Conservation (phyloP, 2,329 filamentous ascomycete species). For the Rosellinia necatrix region DNA sequence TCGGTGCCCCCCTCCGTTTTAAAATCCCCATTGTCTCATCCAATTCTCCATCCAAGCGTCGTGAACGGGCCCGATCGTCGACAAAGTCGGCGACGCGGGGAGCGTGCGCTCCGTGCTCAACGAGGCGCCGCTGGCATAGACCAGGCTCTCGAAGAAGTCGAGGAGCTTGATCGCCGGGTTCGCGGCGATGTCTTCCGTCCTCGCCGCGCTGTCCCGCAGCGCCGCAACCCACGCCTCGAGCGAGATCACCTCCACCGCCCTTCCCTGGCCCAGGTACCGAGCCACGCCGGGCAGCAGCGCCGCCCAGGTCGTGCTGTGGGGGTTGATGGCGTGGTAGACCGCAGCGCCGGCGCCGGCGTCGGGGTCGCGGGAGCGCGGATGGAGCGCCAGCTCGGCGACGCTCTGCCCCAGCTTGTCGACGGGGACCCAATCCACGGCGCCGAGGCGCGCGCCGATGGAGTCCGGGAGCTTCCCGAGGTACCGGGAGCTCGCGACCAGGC, state of each 20-base stretch:
- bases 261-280: constrained; percentile 1
- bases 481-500: constrained; percentile 32
- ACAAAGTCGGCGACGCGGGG: constrained; percentile 12
- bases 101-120: constrained; percentile 16
- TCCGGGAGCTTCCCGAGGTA: constrained; percentile 31
- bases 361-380: not conserved
- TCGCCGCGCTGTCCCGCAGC: constrained; percentile 24
- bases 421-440: constrained; percentile 29
- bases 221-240: constrained; percentile 25
- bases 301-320: constrained; percentile 22
- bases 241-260: constrained; percentile 18
- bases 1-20: no score
- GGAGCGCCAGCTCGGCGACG: constrained; percentile 27
- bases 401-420: constrained; percentile 24
- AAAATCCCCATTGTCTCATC: constrained; percentile 29
- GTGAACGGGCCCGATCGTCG: constrained; percentile 7
- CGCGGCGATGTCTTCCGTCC: constrained; percentile 7
- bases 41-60: constrained; percentile 25
- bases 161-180: constrained; percentile 27
- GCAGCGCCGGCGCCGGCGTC: constrained; percentile 3
- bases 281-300: constrained; percentile 16
- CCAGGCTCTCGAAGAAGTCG: constrained; percentile 24
- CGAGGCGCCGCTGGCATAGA: not conserved
- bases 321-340: constrained; percentile 31
- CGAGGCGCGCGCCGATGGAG: constrained; percentile 22